These are phyloP conservation scores for Guadua angustifolia DNA, from an alignment of 176 grass and related monocot genomes.

Conservation along the genomic window DNA sequence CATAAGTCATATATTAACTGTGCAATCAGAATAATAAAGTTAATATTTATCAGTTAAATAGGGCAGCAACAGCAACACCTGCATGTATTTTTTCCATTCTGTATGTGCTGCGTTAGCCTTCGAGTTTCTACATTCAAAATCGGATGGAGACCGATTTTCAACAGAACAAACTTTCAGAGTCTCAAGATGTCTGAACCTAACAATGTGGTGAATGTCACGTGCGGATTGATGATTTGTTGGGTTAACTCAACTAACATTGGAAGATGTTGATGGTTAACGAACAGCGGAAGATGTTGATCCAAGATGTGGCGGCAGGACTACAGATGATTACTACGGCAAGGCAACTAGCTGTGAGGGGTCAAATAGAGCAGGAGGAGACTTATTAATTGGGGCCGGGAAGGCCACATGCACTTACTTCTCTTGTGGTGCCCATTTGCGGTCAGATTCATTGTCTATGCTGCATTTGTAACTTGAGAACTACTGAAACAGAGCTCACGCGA, in stretches of 20 bases:
- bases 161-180: neutral
- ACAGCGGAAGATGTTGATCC: neutral
- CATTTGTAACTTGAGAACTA: neutral
- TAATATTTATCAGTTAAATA: slow-evolving; percentile 39
- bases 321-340: neutral
- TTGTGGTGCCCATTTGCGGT: slow-evolving; percentile 20
- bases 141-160: too few relatives aligned
- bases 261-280: slow-evolving; percentile 17
- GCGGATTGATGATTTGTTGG: neutral
- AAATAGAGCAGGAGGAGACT: slow-evolving; percentile 1
- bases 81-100: neutral
- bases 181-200: neutral
- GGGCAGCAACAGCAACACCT: neutral
- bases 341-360: neutral
- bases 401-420: slow-evolving; percentile 13
- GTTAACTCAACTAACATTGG: neutral
- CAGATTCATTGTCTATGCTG: slow-evolving; percentile 2
- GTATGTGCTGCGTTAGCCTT: neutral
- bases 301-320: neutral
- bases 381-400: slow-evolving; percentile 24
- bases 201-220: neutral
- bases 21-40: slow-evolving; percentile 44
- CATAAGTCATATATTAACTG: slow-evolving; percentile 97
- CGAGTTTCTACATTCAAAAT: neutral
- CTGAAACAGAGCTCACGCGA: neutral